These are phyloP conservation scores for Daldinia eschscholtzii DNA, from an alignment of 2,329 filamentous ascomycete species.

Conservation along the genomic window DNA sequence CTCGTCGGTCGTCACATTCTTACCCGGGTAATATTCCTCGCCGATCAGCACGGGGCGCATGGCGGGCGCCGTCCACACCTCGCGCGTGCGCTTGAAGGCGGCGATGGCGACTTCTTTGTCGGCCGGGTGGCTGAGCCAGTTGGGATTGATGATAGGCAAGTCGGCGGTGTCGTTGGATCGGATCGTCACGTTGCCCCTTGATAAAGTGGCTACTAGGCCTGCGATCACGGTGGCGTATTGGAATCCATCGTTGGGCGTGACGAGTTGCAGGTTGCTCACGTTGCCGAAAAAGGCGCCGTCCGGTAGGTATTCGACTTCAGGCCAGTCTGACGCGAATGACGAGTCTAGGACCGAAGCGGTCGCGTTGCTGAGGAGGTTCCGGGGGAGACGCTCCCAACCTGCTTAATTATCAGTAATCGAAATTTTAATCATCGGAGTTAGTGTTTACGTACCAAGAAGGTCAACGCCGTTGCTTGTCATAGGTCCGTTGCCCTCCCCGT, in stretches of 20 bases:
- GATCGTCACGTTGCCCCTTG: conserved; percentile 61
- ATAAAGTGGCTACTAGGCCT: conserved; percentile 52
- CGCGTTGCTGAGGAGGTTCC: conserved; percentile 20
- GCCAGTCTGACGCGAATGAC: conserved; percentile 39
- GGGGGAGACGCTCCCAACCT: conserved; percentile 29
- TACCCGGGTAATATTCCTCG: conserved; percentile 23
- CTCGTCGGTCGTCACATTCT: conserved; percentile 24
- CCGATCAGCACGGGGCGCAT: conserved; percentile 2
- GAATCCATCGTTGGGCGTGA: background rate
- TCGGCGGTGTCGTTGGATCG: conserved; percentile 52
- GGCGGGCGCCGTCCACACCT: conserved; percentile 47
- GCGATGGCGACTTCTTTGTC: conserved; percentile 61
- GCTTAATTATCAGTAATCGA: background rate
- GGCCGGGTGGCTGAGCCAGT: conserved; percentile 58
- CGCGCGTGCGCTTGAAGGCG: conserved; percentile 58
- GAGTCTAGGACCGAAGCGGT: conserved; percentile 23
- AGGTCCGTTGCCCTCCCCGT: conserved; percentile 14
- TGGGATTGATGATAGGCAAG: conserved; percentile 60
- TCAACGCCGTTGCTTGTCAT: conserved; percentile 24
- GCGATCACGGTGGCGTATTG: background rate
- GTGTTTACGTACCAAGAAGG: conserved; percentile 10
- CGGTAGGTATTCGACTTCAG: background rate
- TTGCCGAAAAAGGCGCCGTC: conserved; percentile 2
- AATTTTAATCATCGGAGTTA: background rate
- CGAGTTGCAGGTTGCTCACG: background rate